Evolutionary conservation across 441 rosid genomes (phyloP).

Genomic region (Euphorbia schlechtendalii): DNA sequence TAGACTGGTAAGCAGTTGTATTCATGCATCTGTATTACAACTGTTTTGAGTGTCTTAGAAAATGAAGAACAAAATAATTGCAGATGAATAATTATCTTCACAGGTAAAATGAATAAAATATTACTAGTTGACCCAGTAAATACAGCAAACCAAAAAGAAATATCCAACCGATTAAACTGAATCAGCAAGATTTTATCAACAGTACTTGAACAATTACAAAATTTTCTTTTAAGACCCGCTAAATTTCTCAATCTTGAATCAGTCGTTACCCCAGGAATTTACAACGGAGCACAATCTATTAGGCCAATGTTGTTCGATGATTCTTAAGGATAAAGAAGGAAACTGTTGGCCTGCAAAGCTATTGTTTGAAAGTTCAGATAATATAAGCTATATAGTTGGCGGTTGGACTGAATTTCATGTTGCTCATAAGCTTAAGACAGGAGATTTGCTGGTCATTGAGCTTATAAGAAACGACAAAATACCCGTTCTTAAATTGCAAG

Average conservation of each 20-base stretch:
- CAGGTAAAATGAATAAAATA: no score
- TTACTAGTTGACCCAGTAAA: no score
- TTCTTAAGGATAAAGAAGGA: slow-evolving; percentile 5
- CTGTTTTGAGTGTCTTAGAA: no score
- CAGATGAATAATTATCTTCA: no score
- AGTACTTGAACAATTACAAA: no score
- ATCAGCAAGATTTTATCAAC: no score
- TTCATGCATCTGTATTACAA: background rate
- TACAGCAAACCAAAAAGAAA: no score
- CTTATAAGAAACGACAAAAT: slow-evolving; percentile 3
- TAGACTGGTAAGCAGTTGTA: slow-evolving; percentile 7
- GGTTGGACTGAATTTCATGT: slow-evolving; percentile 7
- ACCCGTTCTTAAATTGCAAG: background rate
- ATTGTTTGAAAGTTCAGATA: background rate
- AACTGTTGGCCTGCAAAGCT: slow-evolving; percentile 14
- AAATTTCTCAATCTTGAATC: background rate
- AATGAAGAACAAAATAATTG: no score
- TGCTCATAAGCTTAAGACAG: slow-evolving; percentile 8
- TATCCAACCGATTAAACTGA: no score
- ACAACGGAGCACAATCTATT: background rate
- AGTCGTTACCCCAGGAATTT: slow-evolving; percentile 5
- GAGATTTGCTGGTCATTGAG: slow-evolving; percentile 5
- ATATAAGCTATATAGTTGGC: background rate
- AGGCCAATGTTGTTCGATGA: background rate
- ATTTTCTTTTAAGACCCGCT: background rate